A percentile compares a stretch with the other conserved stretches of the same genome.
These are phyloP conservation scores for Elongisporangium senticosum DNA, from an alignment of 352 stramenopile species.

Conservation along the genomic window DNA sequence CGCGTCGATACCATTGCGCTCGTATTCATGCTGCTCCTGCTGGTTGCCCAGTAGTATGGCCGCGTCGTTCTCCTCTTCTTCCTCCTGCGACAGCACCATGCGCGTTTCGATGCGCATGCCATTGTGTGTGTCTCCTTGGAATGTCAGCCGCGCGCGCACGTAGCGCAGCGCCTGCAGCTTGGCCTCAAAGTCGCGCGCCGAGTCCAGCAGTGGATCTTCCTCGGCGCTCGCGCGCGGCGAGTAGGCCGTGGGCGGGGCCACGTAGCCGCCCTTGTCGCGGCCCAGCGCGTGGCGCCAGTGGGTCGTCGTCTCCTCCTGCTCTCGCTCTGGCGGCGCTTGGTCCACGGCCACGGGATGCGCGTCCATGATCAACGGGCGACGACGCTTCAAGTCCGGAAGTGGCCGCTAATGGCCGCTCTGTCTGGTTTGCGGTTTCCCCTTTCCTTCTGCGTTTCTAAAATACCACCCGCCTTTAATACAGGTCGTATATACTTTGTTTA, in stretches of 20 bases:
- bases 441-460: neutral
- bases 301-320: neutral
- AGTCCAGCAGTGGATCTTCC: constrained; percentile 56
- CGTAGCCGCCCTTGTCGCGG: constrained; percentile 30
- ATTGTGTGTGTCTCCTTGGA: constrained; percentile 14
- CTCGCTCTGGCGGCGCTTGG: neutral
- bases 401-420: neutral
- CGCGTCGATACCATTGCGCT: constrained; percentile 36
- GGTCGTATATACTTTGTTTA: neutral
- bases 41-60: constrained; percentile 1
- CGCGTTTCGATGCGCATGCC: constrained; percentile 30
- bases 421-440: neutral
- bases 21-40: constrained; percentile 3
- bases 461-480: neutral
- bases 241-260: constrained; percentile 65
- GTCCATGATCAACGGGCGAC: neutral
- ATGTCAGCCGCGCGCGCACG: constrained; percentile 42
- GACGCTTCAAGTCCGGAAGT: neutral
- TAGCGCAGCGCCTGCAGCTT: constrained; percentile 52
- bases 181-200: constrained; percentile 46
- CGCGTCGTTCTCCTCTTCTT: constrained; percentile 7
- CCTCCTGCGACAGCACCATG: constrained; percentile 44
- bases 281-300: neutral
- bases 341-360: neutral
- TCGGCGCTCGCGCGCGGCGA: constrained; percentile 36